Evolutionary conservation across 2,329 filamentous ascomycete species (phyloP), one percentile per base, ranked within the genome.

Genomic region (Curvularia lunata): DNA sequence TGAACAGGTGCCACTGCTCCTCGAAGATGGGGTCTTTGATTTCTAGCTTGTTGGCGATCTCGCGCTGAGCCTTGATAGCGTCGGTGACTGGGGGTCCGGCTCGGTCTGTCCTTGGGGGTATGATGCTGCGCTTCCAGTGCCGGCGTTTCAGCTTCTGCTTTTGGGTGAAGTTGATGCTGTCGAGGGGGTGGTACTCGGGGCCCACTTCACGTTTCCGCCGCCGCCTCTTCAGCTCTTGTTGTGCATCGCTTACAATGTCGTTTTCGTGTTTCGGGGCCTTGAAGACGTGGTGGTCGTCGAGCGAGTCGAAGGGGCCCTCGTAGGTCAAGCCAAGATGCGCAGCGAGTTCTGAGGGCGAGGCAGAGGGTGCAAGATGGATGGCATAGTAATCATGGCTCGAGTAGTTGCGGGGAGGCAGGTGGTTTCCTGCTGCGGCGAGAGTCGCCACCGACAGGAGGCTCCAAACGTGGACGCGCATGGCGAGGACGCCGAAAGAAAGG

Each of bases 1-100:
- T 99, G 80, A 90, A 88, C 46, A 99, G 81, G 83, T 99, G 95
- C 95, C 95, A 99, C 78, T 99, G 95, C 55, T 96, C 90, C 41
- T 85, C 83, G 78, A 98, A 99, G 51, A 96, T 96, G 18, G 95
- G 95, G 71, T 99, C 95, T 30, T 81, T 77, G 63, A 99, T 98
- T 13, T 83, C 82, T n/a, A 99, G 82, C 2, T 82, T 80, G 49
- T 82, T 77, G 65, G 73, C 73, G 23, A 74, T 83, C 80, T 73
- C 64, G 2, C 68, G 65, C 62, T 74, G 75, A 59, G 62, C 38
- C 41, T 83, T 76, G 23, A 89, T 79, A 3, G 86, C 85, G 28
- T 79, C 72, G 42, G 76, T 70, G 42, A 71, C 73, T 21, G 70
- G 61, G 13, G 70, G 64, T 13, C 56, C 60, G n/a, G 62, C 65